Evolutionary conservation across 257 asterid genomes (phyloP).

Genomic region (Striga asiatica): DNA sequence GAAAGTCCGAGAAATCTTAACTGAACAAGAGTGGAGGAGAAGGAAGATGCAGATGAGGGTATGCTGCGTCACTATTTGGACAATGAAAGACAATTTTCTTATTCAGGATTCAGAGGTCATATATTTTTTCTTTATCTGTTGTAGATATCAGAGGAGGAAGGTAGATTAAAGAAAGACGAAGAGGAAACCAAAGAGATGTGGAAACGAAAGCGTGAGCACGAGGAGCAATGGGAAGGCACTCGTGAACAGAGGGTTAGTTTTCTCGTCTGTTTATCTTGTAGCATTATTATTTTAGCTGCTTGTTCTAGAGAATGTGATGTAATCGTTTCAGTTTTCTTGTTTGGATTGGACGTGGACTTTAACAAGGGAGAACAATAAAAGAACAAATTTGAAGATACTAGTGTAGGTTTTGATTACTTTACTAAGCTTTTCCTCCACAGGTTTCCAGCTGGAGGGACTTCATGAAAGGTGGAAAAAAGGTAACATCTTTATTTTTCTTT

Average conservation of each 20-base stretch:
- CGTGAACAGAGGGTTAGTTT: conserved; percentile 85
- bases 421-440: too few relatives aligned
- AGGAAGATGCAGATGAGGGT: conserved; percentile 99
- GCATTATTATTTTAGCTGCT: neutral
- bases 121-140: conserved; percentile 1
- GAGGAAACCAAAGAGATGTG: conserved; percentile 97
- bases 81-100: conserved; percentile 2
- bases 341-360: too few relatives aligned
- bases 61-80: conserved; percentile 21
- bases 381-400: too few relatives aligned
- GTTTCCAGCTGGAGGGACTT: conserved; percentile 99
- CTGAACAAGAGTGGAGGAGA: conserved; percentile 99
- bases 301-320: neutral
- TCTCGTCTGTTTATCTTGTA: neutral
- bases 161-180: conserved; percentile 91
- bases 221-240: conserved; percentile 99
- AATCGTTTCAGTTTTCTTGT: too few relatives aligned
- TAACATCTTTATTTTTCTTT: too few relatives aligned
- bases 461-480: conserved; percentile 97
- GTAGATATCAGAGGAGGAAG: conserved; percentile 99
- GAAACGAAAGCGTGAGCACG: conserved; percentile 98
- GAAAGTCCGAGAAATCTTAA: conserved; percentile 90
- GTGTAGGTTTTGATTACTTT: too few relatives aligned
- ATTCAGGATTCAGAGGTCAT: too few relatives aligned
- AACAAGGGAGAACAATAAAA: too few relatives aligned